Evolutionary conservation across 352 stramenopile species (phyloP).

Genomic region (Blastocystis sp.): DNA sequence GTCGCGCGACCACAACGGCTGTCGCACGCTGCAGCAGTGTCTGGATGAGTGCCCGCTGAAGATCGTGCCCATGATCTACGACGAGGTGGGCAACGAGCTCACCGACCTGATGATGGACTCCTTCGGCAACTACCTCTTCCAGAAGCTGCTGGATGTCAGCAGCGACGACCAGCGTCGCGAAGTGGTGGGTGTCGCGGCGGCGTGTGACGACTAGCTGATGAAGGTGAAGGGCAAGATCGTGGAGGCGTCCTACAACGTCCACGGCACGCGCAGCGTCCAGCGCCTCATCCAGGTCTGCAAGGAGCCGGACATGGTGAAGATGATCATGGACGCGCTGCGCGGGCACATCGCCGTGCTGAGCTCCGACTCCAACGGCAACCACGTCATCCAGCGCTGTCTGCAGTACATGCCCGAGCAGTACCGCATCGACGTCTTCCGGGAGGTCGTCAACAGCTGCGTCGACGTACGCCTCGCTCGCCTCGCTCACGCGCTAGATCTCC

Average conservation of each 20-base stretch:
- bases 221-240: constrained; percentile 90
- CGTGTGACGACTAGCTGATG: constrained; percentile 72
- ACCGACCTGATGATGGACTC: constrained; percentile 97
- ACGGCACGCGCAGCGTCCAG: constrained; percentile 95
- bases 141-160: constrained; percentile 95
- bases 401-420: constrained; percentile 90
- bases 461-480: neutral
- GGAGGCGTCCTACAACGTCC: constrained; percentile 92
- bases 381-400: constrained; percentile 94
- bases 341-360: constrained; percentile 91
- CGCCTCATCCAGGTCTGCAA: constrained; percentile 95
- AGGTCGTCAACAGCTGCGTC: constrained; percentile 90
- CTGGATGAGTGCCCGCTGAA: constrained; percentile 89
- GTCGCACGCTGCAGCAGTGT: constrained; percentile 92
- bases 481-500: constrained; percentile 82
- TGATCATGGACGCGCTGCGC: constrained; percentile 90
- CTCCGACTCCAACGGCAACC: constrained; percentile 96
- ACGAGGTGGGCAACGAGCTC: constrained; percentile 93
- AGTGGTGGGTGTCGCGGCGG: constrained; percentile 81
- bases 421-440: constrained; percentile 95
- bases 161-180: constrained; percentile 86
- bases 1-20: constrained; percentile 95
- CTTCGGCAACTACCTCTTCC: constrained; percentile 98
- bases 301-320: constrained; percentile 80
- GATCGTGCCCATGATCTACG: constrained; percentile 90